Percentiles rank a stretch among this genome's conserved stretches.
phyloP scores from a whole-genome alignment of 768 basidiomycete genomes.

The Leucosporidium creatinivorum region DNA sequence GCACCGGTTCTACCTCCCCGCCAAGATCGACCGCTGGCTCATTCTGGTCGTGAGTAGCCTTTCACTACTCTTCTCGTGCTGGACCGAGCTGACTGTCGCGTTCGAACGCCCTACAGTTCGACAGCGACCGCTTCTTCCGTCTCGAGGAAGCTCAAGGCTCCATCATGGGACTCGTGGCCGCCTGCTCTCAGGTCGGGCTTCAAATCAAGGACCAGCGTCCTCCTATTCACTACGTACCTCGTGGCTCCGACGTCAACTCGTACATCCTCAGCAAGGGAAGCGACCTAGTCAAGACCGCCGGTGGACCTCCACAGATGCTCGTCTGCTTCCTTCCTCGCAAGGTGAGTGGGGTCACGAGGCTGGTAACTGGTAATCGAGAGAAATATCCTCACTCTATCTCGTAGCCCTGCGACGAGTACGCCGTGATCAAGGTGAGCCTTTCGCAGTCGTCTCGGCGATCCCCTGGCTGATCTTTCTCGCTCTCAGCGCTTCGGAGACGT shows the following conservation, averaged over 20 bases:
- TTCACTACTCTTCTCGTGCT: not conserved
- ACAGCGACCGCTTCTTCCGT: not conserved
- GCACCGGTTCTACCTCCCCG: not conserved
- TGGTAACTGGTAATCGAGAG: too few relatives aligned
- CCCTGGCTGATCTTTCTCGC: not conserved
- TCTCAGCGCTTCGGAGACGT: constrained; percentile 29
- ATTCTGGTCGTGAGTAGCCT: not conserved
- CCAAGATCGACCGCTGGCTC: not conserved
- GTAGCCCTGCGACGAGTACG: not conserved
- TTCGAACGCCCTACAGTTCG: not conserved
- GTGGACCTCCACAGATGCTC: constrained; percentile 3
- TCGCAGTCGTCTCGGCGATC: too few relatives aligned
- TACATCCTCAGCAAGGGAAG: not conserved
- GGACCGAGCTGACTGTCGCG: not conserved
- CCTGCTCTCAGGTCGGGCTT: not conserved
- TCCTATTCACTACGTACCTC: constrained; percentile 5
- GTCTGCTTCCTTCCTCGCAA: constrained; percentile 9
- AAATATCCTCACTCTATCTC: too few relatives aligned
- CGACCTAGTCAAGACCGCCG: not conserved
- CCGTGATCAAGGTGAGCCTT: not conserved
- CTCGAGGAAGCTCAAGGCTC: not conserved
- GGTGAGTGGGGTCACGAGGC: too few relatives aligned
- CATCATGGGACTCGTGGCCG: constrained; percentile 6
- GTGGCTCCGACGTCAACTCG: not conserved
- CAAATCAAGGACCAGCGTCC: not conserved